phyloP scores from a whole-genome alignment of 495 filamentous ascomycete species.

The Barbatosphaeria neglecta region DNA sequence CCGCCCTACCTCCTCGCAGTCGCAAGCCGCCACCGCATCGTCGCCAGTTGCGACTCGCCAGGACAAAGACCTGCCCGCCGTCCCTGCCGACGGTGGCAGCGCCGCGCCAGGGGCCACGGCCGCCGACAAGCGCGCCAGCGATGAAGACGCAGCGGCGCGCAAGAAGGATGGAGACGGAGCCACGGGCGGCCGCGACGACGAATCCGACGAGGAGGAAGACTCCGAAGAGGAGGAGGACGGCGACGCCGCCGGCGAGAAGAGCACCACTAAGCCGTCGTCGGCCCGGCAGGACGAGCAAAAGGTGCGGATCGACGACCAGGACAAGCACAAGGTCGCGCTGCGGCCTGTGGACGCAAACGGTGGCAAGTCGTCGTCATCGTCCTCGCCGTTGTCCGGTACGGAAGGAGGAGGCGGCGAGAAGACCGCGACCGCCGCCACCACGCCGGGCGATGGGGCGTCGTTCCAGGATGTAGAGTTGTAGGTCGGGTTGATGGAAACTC shows the following conservation, averaged over 20 bases:
- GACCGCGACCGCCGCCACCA: conserved; percentile 17
- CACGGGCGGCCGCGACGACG: conserved; percentile 19
- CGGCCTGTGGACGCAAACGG: conserved; percentile 14
- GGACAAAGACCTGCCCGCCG: conserved; percentile 24
- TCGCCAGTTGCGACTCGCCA: too few relatives aligned
- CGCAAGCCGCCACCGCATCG: background rate
- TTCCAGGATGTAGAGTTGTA: too few relatives aligned
- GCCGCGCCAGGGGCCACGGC: conserved; percentile 5
- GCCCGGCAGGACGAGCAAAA: conserved; percentile 42
- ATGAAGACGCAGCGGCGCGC: conserved; percentile 9
- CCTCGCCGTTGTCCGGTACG: too few relatives aligned
- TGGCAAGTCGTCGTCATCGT: conserved; percentile 11
- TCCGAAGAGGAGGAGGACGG: background rate
- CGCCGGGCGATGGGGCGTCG: background rate
- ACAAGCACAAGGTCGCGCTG: conserved; percentile 35
- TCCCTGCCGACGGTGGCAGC: conserved; percentile 11
- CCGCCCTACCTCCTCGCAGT: conserved; percentile 5
- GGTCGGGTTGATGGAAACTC: too few relatives aligned
- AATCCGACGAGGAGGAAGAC: conserved; percentile 15
- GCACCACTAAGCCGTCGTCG: conserved; percentile 15
- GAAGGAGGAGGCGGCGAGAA: conserved; percentile 19
- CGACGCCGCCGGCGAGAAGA: conserved; percentile 13
- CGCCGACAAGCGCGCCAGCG: conserved; percentile 14
- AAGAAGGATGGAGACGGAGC: conserved; percentile 12
- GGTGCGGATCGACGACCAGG: conserved; percentile 39